Evolutionary conservation across 1,284 basidiomycete species (phyloP), one percentile per base, ranked within the genome.

Genomic region (Puccinia brachypodii): DNA sequence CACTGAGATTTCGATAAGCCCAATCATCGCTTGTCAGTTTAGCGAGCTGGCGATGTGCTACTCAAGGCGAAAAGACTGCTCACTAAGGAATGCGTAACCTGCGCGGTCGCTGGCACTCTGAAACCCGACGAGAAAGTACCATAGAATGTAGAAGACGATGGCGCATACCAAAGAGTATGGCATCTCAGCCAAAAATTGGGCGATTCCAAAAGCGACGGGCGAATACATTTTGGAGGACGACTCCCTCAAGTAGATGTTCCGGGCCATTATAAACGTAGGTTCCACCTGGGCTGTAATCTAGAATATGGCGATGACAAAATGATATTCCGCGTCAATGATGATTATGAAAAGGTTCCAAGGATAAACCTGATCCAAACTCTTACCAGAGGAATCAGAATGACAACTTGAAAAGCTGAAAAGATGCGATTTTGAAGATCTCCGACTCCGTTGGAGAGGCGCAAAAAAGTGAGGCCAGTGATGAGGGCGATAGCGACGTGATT

Each of bases 381-480:
- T 77, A 64, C 58, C 60, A 66, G 28, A 13, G 76, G 60, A 44
- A 66, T 42, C 38, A 77, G 68, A n/a, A 66, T 40, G n/a, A 77
- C 60, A 25, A 60, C 74, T 62, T 68, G 84, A 16, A 84, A 85
- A 75, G 92, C 90, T 31, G 89, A 90, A 87, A 95, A 95, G 50
- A 94, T 90, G 53, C 93, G 90, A 88, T 94, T 95, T 85, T 97
- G 93, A 38, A 96, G 87, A 71, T 92, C 91, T 72, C 91, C 89
- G 56, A 90, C 83, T 82, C 91, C 91, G 84, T 90, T 87, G 73
- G 90, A 89, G n/a, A 95, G 89, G 85, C 92, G 91, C 80, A 97
- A 88, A 90, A 95, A 95, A 14, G 93, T 93, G 73, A 97, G 88
- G 40, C 92, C 92, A 80, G 94, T 90, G 86, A 92, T 91, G 3